Conservation (phyloP, 306 rosid genomes). For the Glycyrrhiza uralensis region DNA sequence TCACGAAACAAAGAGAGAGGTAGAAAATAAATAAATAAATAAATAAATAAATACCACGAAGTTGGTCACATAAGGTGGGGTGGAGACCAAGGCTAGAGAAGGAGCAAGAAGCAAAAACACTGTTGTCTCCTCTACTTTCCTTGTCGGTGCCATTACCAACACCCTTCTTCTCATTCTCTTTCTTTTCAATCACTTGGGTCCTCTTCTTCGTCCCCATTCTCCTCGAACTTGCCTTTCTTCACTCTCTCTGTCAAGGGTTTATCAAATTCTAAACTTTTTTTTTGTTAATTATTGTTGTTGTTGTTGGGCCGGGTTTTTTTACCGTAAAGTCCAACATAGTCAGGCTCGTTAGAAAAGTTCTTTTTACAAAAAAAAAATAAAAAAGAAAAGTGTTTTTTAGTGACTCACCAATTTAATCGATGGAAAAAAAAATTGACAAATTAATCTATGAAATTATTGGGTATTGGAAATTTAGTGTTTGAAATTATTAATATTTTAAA, state of each 20-base stretch:
- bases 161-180: constrained; percentile 15
- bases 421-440: too few species aligned
- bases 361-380: too few species aligned
- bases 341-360: not conserved
- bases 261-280: not conserved
- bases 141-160: not conserved
- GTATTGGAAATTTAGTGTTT: too few species aligned
- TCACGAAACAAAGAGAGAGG: not conserved
- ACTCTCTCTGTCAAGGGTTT: not conserved
- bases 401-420: too few species aligned
- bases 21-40: too few species aligned
- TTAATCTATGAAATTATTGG: too few species aligned
- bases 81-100: constrained; percentile 86
- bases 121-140: not conserved
- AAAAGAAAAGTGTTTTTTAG: too few species aligned
- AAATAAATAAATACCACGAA: constrained; percentile 50
- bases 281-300: not conserved
- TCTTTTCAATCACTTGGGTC: not conserved
- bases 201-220: constrained; percentile 33
- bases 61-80: constrained; percentile 71
- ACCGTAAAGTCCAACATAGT: not conserved
- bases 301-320: not conserved
- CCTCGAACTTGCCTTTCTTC: not conserved
- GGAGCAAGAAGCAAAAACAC: constrained; percentile 68
- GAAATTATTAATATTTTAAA: too few species aligned